Conservation (phyloP, 2,329 filamentous ascomycete genomes). For the Boeremia exigua region DNA sequence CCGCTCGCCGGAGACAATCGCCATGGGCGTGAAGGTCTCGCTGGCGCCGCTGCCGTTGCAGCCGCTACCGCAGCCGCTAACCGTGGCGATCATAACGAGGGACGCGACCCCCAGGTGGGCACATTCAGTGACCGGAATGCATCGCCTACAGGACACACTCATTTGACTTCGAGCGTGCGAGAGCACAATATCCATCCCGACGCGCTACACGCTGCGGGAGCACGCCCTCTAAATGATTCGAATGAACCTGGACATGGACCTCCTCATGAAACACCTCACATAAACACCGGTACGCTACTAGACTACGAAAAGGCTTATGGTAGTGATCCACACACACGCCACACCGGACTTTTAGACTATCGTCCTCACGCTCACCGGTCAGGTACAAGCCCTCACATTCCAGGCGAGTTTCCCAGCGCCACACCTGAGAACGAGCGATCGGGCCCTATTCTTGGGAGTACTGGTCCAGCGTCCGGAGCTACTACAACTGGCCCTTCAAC, state of each 20-base stretch:
- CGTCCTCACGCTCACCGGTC: constrained; percentile 33
- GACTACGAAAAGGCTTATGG: constrained; percentile 16
- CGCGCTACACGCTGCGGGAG: constrained; percentile 11
- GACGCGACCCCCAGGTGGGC: not conserved
- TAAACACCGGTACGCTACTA: constrained; percentile 13
- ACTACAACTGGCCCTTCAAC: constrained; percentile 3
- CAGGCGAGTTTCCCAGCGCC: constrained; percentile 42
- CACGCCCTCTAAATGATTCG: constrained; percentile 3
- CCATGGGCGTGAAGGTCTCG: constrained; percentile 35
- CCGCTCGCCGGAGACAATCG: constrained; percentile 19
- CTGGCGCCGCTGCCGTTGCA: constrained; percentile 41
- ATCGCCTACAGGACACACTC: constrained; percentile 10
- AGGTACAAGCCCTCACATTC: constrained; percentile 45
- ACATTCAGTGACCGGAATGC: not conserved
- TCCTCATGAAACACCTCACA: constrained; percentile 7
- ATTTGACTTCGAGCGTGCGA: constrained; percentile 8
- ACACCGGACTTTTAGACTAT: constrained; percentile 12
- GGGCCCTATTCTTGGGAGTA: constrained; percentile 28
- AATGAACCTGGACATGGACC: constrained; percentile 5
- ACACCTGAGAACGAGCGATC: constrained; percentile 37
- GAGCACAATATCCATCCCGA: constrained; percentile 17
- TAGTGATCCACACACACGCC: constrained; percentile 11
- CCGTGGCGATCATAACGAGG: not conserved
- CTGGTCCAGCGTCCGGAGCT: constrained; percentile 6
- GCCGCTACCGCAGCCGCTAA: constrained; percentile 3